Base-by-base conservation (phyloP, 202 grass and related monocot species). In the Zizania palustris region DNA sequence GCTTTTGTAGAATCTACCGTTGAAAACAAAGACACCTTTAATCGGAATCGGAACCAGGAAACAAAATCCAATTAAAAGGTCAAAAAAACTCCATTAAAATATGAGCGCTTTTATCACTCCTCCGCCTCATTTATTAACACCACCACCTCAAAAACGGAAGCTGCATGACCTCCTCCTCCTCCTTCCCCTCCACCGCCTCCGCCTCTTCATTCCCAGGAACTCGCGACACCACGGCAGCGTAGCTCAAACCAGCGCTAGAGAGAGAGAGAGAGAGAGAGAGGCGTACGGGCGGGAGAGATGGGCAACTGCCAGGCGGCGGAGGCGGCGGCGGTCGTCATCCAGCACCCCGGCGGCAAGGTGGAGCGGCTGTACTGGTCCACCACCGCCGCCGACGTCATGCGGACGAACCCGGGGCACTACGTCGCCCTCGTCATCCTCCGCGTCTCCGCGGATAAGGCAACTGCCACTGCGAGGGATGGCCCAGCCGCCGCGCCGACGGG, bases 271-370 rank as follows among this genome's bases (percentile, higher is more conserved):
- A 43, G 5, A 16, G 14, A 14, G 15, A 15, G 55, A 57, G 16
- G 42, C 1, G 4, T 0, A 11, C 19, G 18, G 9, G 45, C 1
- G 35, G 3, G 77, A 35, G 60, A 46, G 64, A 99, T 99, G 96
- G 96, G 96, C 69, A 99, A 99, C 81, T 99, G 96, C 77, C 96
- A 99, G 87, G 96, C 92, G 64, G 87, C 92, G 11, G 96, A 99
- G 81, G 96, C 79, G 49, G 90, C 89, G 12, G 85, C 86, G 51
- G 88, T 91, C 75, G 70, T 96, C 76, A 79, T 99, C 69, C 92
- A 99, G 74, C 92, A 96, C 70, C 92, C 92, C 5, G 92, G 90
- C 51, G 96, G 92, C 51, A 99, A 88, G 83, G 90, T 96, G 59
- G 92, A 96, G 75, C 89, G 92, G 16, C 81, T 93, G 7, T 93